A percentile compares a stretch with the other conserved stretches of the same genome.
phyloP scores from a whole-genome alignment of 2,329 filamentous ascomycete species.

The Beauveria varroae region DNA sequence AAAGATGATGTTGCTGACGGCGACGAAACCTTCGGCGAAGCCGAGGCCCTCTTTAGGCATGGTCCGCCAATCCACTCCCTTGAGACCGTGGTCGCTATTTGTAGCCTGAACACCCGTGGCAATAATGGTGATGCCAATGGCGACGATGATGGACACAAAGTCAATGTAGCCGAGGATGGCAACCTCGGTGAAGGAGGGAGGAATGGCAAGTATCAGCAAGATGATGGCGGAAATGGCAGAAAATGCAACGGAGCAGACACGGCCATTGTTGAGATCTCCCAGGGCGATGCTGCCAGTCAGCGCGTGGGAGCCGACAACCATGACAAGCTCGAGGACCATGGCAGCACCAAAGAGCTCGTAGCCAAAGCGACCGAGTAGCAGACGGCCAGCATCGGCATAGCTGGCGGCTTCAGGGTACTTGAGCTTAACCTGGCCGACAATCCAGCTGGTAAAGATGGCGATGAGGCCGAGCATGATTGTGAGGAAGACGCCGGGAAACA shows the following conservation, averaged over 20 bases:
- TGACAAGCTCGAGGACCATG: conserved; percentile 53
- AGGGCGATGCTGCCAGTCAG: conserved; percentile 59
- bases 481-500: conserved; percentile 25
- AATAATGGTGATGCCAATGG: conserved; percentile 56
- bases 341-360: conserved; percentile 49
- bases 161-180: conserved; percentile 34
- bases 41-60: conserved; percentile 31
- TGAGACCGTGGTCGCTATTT: conserved; percentile 14
- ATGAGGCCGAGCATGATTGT: conserved; percentile 13
- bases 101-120: conserved; percentile 41
- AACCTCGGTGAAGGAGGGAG: conserved; percentile 32
- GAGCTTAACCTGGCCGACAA: conserved; percentile 25
- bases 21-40: conserved; percentile 46
- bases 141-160: conserved; percentile 50
- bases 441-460: conserved; percentile 15
- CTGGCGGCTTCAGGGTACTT: conserved; percentile 46
- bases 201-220: conserved; percentile 30
- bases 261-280: conserved; percentile 50
- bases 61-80: conserved; percentile 21
- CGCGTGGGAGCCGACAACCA: conserved; percentile 60
- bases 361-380: conserved; percentile 48
- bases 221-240: conserved; percentile 31
- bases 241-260: conserved; percentile 29
- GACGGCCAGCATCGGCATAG: conserved; percentile 55
- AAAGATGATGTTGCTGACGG: conserved; percentile 56